Conservation (phyloP, 495 filamentous ascomycete genomes). For the Hyaloscypha variabilis region DNA sequence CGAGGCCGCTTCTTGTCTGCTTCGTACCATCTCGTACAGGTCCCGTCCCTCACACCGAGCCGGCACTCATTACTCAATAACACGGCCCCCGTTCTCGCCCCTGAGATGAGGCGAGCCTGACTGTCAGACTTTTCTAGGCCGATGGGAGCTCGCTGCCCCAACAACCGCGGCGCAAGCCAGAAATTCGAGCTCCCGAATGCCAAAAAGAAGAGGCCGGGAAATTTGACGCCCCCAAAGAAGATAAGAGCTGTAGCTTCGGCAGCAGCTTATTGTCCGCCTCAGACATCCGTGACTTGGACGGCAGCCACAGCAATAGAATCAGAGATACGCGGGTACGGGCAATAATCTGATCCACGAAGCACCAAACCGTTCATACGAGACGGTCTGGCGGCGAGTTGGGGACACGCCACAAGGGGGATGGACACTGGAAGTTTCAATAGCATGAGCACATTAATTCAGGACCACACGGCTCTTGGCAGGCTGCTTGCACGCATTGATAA, state of each 20-base stretch:
- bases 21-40: too few relatives aligned
- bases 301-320: too few relatives aligned
- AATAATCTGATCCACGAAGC: neutral
- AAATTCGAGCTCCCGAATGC: constrained; percentile 1
- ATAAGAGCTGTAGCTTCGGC: constrained; percentile 17
- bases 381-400: neutral
- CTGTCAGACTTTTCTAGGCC: neutral
- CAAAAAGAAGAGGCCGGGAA: constrained; percentile 14
- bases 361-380: neutral
- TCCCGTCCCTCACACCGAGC: too few relatives aligned
- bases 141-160: constrained; percentile 1
- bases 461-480: constrained; percentile 7
- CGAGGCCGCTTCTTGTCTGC: neutral
- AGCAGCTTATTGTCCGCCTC: neutral
- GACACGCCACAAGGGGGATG: neutral
- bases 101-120: neutral
- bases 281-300: constrained; percentile 6
- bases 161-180: constrained; percentile 2
- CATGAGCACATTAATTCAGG: constrained; percentile 1
- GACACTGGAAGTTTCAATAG: constrained; percentile 10
- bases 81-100: neutral
- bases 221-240: constrained; percentile 28
- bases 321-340: neutral
- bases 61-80: neutral
- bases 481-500: constrained; percentile 2